Base-by-base conservation (phyloP, 208 protist genomes). In the Trypanosoma congolense region DNA sequence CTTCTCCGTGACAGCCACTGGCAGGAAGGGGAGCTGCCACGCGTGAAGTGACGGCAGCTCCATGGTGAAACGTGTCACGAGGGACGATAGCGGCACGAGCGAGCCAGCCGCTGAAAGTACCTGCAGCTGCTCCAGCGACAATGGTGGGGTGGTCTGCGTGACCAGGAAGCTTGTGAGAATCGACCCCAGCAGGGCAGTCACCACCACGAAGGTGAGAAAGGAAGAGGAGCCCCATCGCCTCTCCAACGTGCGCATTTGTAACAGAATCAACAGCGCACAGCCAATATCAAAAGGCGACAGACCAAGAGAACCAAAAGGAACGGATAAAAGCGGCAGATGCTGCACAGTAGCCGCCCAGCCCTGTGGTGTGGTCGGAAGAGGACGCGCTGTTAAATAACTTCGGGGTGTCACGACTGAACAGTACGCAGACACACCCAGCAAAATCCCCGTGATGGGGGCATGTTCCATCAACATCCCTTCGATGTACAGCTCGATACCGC, bases 211-310 rank as follows among this genome's bases (percentile, higher is more conserved):
- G 21, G 75, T 43, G 9, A 90, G 67, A 47, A 71, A 79, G 12
- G 60, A 50, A 47, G 64, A 61, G 10, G 77, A 74, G 18, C 82
- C 82, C 79, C 82, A 90, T 14, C 76, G 77, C 4, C 78, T 75
- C 63, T 90, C 77, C 22, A 90, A 68, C 9, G 52, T 57, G 35
- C 78, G 75, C 65, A 80, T 77, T 44, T 83, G 70, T 36, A 69
- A 69, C 9, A 82, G 40, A 29, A 85, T 14, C 33, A 63, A 36
- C 29, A 73, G 21, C 16, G 56, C 36, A n/a, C 73, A 65, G 0
- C 65, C 1, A 0, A 74, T 56, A 42, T 83, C 76, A 21, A 54
- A 54, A 3, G 70, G 24, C 21, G 76, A 82, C n/a, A 66, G 61
- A 47, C 79, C 79, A 26, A 80, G 54, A 0, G 62, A 50, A 3